Percentiles rank a stretch among this genome's conserved stretches.
Evolutionary conservation across 2,329 filamentous ascomycete species (phyloP).

Genomic region (Xylaria sp.): DNA sequence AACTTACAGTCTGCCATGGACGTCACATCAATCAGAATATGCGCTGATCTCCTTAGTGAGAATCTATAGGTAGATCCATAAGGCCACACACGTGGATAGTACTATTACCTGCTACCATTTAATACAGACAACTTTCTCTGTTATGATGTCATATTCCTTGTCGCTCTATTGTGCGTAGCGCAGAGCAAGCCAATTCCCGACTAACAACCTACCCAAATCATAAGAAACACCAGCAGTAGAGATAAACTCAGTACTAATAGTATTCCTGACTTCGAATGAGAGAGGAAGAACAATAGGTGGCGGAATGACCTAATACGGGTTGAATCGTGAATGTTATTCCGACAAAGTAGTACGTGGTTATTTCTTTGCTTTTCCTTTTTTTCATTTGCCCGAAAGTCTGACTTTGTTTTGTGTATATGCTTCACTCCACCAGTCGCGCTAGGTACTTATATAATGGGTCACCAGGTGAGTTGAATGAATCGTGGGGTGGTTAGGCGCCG

Average conservation of each 20-base stretch:
- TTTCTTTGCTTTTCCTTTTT: neutral
- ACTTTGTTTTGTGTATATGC: neutral
- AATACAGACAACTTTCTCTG: neutral
- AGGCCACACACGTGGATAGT: neutral
- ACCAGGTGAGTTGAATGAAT: slow-evolving; percentile 12
- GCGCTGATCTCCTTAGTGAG: slow-evolving; percentile 3
- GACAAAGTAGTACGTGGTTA: neutral
- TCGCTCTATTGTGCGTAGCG: neutral
- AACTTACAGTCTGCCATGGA: slow-evolving; percentile 28
- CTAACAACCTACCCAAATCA: neutral
- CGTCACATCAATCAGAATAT: slow-evolving; percentile 7
- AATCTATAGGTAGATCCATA: slow-evolving; percentile 9
- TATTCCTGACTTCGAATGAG: neutral
- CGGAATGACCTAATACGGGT: neutral
- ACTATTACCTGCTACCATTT: neutral
- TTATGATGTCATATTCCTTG: neutral
- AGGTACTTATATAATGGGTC: neutral
- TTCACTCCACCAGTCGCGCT: neutral
- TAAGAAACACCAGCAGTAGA: neutral
- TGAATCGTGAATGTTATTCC: neutral
- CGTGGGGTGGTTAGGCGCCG: slow-evolving; percentile 22
- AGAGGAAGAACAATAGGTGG: neutral
- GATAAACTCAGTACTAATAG: neutral
- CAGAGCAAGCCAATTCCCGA: neutral
- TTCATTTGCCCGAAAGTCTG: neutral